Base-by-base conservation (phyloP, 805 yeast species). In the Monosporozyma solicola region DNA sequence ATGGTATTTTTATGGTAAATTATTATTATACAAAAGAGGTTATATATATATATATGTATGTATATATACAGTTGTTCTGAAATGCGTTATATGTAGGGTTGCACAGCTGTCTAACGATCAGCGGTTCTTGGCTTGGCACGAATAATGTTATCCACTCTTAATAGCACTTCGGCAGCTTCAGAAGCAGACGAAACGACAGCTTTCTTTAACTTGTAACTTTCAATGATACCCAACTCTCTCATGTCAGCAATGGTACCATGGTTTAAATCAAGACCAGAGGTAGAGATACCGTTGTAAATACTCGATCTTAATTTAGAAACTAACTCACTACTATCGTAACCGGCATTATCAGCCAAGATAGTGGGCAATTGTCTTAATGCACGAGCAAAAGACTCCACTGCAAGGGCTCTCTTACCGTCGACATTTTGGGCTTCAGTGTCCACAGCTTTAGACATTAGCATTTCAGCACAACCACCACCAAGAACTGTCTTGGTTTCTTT, bases 81-180 rank as follows among this genome's bases (percentile, higher is more conserved):
- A 15, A 35, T 35, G 39, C 39, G 39, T 35, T 27, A 2, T 35
- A 35, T 35, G 39, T 15, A 35, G 15, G 5, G 11, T 32, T 32
- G 10, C 37, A 20, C 20, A 20, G 20, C 20, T 20, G 20, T 20
- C 59, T 80, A 84, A 76, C 97, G 80, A 73, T 87, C 92, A 43
- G 97, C 96, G 46, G 99, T 91, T 73, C 99, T 80, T 58, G 99
- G 99, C 70, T 87, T 91, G 35, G 99, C 98, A 61, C 96, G 83
- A 58, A 94, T 88, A 59, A 94, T 94, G 71, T 94, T 92, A 69
- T 94, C 99, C 45, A 94, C 99, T 68, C 99, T 83, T 64, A 94
- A 74, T 59, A 94, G 78, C 48, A 94, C 91, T 74, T 94, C 98
- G 5, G 98, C 95, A 33, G 99, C 99, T 74, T 94, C 99, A n/a